These are phyloP conservation scores for carrot (Daucus carota) DNA, from an alignment of 129 eudicot genomes.

Conservation along the genomic window DH1_v3.0 NC_030381.2:47548001-47548500, in stretches of 20 bases:
- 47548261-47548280: background rate
- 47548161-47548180: background rate
- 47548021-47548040: background rate
- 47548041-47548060: background rate
- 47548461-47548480: no score
- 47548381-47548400: background rate
- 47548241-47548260: background rate
- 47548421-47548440: no score
- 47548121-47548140: background rate
- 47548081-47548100: background rate
- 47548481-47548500: no score
- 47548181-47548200: background rate
- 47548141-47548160: background rate
- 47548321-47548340: background rate
- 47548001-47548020: no score
- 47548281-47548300: background rate
- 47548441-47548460: no score
- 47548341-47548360: background rate
- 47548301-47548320: background rate
- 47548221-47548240: background rate
- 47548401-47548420: no score
- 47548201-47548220: background rate
- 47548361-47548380: background rate
- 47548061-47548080: no score
- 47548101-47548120: background rate